Percentiles rank a stretch among this genome's conserved stretches.
Evolutionary conservation across 2,329 filamentous ascomycete species (phyloP).

Genomic region (Sporothrix dimorphospora): DNA sequence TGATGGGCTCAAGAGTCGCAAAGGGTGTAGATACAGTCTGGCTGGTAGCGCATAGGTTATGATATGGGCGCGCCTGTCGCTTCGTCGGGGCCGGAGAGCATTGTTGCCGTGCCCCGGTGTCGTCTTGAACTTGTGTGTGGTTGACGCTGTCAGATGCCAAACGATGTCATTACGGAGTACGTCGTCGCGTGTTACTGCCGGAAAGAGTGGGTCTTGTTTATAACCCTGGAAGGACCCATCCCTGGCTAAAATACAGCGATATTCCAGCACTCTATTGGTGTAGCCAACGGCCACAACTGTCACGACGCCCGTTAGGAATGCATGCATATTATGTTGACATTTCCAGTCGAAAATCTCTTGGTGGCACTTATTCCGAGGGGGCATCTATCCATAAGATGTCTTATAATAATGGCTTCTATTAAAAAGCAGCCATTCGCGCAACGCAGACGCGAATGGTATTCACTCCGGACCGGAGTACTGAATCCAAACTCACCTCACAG

Average conservation of each 20-base stretch:
- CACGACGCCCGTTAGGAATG: background rate
- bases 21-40: background rate
- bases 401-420: no score
- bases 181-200: slow-evolving; percentile 17
- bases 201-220: slow-evolving; percentile 19
- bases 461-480: no score
- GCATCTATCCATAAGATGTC: no score
- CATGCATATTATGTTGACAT: background rate
- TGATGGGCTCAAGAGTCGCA: background rate
- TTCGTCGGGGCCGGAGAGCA: background rate
- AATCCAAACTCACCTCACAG: no score
- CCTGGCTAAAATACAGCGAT: background rate
- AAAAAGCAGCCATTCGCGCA: no score
- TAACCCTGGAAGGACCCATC: slow-evolving; percentile 12
- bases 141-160: slow-evolving; percentile 7
- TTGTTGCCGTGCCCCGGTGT: background rate
- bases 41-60: background rate
- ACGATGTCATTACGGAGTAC: slow-evolving; percentile 17
- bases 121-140: background rate
- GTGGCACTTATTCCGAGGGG: no score
- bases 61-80: background rate
- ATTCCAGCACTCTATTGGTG: background rate
- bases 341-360: no score
- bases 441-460: no score
- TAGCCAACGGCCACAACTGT: background rate